Conservation (phyloP, 192 early-diverging fungal species). For the Piromyces sp. region DNA sequence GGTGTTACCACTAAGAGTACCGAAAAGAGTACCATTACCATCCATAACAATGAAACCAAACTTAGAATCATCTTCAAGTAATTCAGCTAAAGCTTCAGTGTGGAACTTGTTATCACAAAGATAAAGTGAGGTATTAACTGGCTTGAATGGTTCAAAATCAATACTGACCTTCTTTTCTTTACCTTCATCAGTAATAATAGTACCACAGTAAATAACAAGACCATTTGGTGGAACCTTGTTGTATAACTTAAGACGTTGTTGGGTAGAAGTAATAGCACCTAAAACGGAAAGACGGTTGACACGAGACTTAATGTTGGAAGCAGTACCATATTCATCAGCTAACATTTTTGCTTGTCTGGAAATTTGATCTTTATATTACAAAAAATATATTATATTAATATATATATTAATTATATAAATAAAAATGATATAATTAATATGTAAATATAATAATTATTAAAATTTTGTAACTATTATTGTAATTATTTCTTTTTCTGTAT, state of each 20-base stretch:
- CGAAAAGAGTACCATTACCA: conserved; percentile 91
- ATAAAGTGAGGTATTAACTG: conserved; percentile 96
- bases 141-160: conserved; percentile 98
- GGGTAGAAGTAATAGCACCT: conserved; percentile 92
- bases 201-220: conserved; percentile 83
- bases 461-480: too few species aligned
- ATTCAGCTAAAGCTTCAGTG: conserved; percentile 73
- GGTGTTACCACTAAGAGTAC: conserved; percentile 81
- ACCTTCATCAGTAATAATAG: conserved; percentile 91
- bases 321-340: conserved; percentile 95
- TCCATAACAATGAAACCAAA: conserved; percentile 99
- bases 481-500: too few species aligned
- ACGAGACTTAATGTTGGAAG: conserved; percentile 98
- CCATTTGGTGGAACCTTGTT: conserved; percentile 82
- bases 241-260: conserved; percentile 91
- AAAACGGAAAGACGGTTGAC: conserved; percentile 95
- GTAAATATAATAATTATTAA: too few species aligned
- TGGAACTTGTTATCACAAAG: conserved; percentile 99
- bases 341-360: conserved; percentile 77
- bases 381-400: too few species aligned
- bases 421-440: too few species aligned
- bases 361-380: conserved; percentile 50
- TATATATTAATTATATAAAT: too few species aligned
- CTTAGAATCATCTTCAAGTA: conserved; percentile 83
- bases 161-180: conserved; percentile 99